Base-by-base conservation (phyloP, 345 rosid species). In the Bretschneidera sinensis region DNA sequence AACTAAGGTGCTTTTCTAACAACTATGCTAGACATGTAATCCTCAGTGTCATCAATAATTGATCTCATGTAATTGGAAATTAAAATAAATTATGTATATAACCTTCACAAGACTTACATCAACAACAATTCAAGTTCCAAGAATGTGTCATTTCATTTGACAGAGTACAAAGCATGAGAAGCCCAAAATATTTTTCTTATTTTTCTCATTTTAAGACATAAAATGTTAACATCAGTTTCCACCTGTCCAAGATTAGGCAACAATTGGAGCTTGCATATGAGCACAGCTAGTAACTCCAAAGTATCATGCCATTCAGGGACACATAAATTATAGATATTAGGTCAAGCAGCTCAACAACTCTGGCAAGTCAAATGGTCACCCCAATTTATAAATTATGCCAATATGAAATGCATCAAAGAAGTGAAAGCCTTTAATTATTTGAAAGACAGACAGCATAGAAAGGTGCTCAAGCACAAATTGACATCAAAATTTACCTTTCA, bases 401-500 rank as follows among this genome's bases (percentile, higher is more conserved):
- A 31, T 1, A 28, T 48, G 35, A 53, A 58, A 21, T 24, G 13
- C 15, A 47, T 6, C 3, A 49, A 25, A 31, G 9, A 4, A 31
- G 35, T 31, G 9, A 9, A 31, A 31, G 9, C 4, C 35, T n/a
- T n/a, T n/a, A 31, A 31, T 31, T 31, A 31, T 31, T 4, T 31
- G 35, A 31, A 51, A 64, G 8, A 24, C 28, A 51, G 13, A 24
- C 24, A 11, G 47, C 54, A 43, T 57, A 21, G 33, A 55, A 28
- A 48, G 18, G 17, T 39, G 43, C 20, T 47, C 20, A 43, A 47
- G 39, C 61, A 51, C 25, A 65, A 24, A 6, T n/a, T n/a, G n/a
- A n/a, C n/a, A n/a, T n/a, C n/a, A n/a, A n/a, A n/a, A 39, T 57
- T 70, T 76, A 92, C 98, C 83, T 70, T 54, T 80, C 88, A 62